Conservation (phyloP, 352 stramenopile genomes). For the Phytophthora parvispora region DNA sequence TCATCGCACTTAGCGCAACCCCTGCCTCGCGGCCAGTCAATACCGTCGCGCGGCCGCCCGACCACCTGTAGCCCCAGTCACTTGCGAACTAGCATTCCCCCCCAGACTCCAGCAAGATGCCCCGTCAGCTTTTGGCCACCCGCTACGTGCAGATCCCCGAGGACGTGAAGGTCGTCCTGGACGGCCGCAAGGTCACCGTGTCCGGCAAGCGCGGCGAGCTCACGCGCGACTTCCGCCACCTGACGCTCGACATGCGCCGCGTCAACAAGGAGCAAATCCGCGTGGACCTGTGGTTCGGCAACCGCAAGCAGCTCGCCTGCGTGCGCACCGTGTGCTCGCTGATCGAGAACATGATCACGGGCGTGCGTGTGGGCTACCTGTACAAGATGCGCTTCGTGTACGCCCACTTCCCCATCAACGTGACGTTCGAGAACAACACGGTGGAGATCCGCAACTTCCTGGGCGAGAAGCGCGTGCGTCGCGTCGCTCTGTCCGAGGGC, state of each 20-base stretch:
- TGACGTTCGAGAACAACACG: constrained; percentile 93
- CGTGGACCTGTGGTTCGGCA: constrained; percentile 99
- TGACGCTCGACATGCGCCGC: constrained; percentile 96
- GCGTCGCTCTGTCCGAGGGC: constrained; percentile 94
- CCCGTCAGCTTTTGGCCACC: constrained; percentile 93
- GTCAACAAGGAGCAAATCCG: constrained; percentile 95
- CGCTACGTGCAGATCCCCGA: constrained; percentile 95
- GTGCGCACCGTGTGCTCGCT: constrained; percentile 99
- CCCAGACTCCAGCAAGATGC: constrained; percentile 70
- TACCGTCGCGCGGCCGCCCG: neutral
- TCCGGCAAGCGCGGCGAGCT: constrained; percentile 97
- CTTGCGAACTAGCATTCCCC: constrained; percentile 81
- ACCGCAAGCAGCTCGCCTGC: constrained; percentile 98
- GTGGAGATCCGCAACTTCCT: constrained; percentile 99
- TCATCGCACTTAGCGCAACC: neutral
- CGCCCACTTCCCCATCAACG: constrained; percentile 99
- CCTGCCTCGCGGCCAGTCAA: neutral
- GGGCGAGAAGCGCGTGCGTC: constrained; percentile 99
- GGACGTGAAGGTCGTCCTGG: constrained; percentile 95
- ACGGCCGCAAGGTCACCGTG: constrained; percentile 97
- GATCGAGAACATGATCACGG: constrained; percentile 99
- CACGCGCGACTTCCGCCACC: constrained; percentile 97
- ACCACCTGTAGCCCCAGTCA: constrained; percentile 37
- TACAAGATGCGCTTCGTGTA: constrained; percentile 99
- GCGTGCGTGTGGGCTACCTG: constrained; percentile 97